Percentiles rank a stretch among this genome's conserved stretches.
Conservation (phyloP, 179 eudicot genomes). For the Nepenthes alata region DNA sequence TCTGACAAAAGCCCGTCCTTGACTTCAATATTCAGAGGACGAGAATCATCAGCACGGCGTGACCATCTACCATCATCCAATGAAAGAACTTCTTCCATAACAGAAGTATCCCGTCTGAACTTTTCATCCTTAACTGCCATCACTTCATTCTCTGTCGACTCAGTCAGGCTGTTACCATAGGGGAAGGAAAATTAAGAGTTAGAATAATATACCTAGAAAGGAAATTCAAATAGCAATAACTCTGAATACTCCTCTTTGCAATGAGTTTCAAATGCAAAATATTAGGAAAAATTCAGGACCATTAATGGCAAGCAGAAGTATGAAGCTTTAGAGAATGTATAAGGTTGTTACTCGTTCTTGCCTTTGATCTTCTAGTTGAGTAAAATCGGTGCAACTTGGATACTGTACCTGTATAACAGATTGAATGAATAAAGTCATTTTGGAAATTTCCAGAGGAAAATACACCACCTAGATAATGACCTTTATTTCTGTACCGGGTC, state of each 20-base stretch:
- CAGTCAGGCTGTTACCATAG: constrained; percentile 34
- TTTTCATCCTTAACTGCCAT: constrained; percentile 28
- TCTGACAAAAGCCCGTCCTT: constrained; percentile 16
- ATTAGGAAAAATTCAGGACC: not conserved
- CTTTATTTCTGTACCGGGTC: constrained; percentile 66
- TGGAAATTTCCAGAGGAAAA: not conserved
- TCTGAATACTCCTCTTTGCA: no score
- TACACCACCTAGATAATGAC: constrained; percentile 16
- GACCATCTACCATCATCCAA: constrained; percentile 89
- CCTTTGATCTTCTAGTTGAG: constrained; percentile 45
- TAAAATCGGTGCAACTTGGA: constrained; percentile 55
- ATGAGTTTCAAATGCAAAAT: not conserved
- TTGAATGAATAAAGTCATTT: not conserved
- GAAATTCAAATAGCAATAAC: not conserved
- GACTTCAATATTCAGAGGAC: constrained; percentile 16
- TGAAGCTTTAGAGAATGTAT: not conserved
- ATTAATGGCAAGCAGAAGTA: constrained; percentile 1
- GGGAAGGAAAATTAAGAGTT: constrained; percentile 12
- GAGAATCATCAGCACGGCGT: constrained; percentile 30
- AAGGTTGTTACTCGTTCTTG: constrained; percentile 11
- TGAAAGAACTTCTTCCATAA: constrained; percentile 73
- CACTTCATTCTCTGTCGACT: constrained; percentile 32
- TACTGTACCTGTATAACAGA: constrained; percentile 50
- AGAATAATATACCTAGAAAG: constrained; percentile 3
- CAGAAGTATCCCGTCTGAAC: constrained; percentile 29